Evolutionary conservation across 2,329 filamentous ascomycete genomes (phyloP), one percentile per base, ranked within the genome.

Genomic region (Blumeriella jaapii): DNA sequence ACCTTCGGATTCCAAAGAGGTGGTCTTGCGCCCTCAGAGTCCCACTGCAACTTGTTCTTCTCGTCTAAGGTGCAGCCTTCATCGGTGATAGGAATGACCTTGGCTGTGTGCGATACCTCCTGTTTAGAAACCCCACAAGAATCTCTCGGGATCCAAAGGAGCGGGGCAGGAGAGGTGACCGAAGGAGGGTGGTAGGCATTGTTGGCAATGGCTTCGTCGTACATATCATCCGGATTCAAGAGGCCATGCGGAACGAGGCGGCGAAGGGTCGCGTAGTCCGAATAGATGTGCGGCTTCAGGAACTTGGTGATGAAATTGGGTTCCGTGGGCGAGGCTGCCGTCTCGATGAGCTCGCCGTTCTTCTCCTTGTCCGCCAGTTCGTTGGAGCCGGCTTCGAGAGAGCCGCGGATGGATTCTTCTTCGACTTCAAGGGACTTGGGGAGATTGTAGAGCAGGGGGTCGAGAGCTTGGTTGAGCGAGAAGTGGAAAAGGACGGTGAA

Each of bases 141-240:
- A 51, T 94, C 86, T 39, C 72, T 67, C 0, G 86, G 84, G 36
- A 94, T 82, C 86, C 86, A 94, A n/a, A 94, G 64, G 18, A 84
- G 61, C 2, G 82, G 82, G 1, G 71, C 59, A 47, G 67, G 46
- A 41, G 72, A 65, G 15, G 58, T 70, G 53, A 89, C 68, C 0
- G 79, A 69, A 0, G 85, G 83, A 43, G 86, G 77, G 57, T 71
- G 72, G 60, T 84, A 89, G 0, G 82, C 86, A 31, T 81, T 68
- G 8, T 66, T 63, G 53, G 80, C 72, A 1, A 73, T 62, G 32
- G 77, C 67, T 0, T 67, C 63, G 0, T 71, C 54, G 55, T 91
- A 87, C 1, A 68, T 53, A 35, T 74, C 68, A 6, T 69, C 61
- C 1, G 61, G 17, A 36, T 55, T 47, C 6, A 52, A 46, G 4